Conservation (phyloP, 2,329 filamentous ascomycete genomes). For the Ceratocystis smalleyi region DNA sequence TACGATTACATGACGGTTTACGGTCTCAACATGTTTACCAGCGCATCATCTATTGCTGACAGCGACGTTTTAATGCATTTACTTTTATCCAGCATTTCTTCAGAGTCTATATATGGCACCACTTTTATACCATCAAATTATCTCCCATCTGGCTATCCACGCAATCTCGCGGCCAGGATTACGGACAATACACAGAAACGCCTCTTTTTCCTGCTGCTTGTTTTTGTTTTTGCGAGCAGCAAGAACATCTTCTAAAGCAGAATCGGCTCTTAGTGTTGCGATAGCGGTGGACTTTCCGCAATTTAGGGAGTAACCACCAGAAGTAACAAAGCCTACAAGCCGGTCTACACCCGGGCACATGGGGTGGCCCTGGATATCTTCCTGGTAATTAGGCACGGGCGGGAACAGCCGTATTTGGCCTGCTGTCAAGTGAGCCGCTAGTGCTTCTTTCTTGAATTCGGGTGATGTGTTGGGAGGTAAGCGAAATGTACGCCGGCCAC, state of each 20-base stretch:
- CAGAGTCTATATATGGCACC: not conserved
- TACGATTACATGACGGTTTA: not conserved
- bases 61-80: not conserved
- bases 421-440: conserved; percentile 34
- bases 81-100: not conserved
- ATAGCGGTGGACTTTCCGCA: conserved; percentile 63
- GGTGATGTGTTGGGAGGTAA: conserved; percentile 16
- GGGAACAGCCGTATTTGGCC: conserved; percentile 23
- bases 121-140: conserved; percentile 28
- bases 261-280: conserved; percentile 39
- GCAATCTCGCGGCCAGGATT: conserved; percentile 66
- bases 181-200: conserved; percentile 59
- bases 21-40: not conserved
- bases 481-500: conserved; percentile 18
- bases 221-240: conserved; percentile 17
- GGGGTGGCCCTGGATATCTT: conserved; percentile 38
- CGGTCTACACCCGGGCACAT: conserved; percentile 57
- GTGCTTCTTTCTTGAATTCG: conserved; percentile 29
- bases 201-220: conserved; percentile 27
- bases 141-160: conserved; percentile 64
- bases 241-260: conserved; percentile 2
- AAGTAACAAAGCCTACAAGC: conserved; percentile 79
- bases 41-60: not conserved
- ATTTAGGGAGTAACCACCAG: conserved; percentile 65
- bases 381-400: conserved; percentile 24